A percentile compares a stretch with the other conserved stretches of the same genome.
phyloP scores from a whole-genome alignment of 179 eudicot species.

The Gypsophila paniculata region DNA sequence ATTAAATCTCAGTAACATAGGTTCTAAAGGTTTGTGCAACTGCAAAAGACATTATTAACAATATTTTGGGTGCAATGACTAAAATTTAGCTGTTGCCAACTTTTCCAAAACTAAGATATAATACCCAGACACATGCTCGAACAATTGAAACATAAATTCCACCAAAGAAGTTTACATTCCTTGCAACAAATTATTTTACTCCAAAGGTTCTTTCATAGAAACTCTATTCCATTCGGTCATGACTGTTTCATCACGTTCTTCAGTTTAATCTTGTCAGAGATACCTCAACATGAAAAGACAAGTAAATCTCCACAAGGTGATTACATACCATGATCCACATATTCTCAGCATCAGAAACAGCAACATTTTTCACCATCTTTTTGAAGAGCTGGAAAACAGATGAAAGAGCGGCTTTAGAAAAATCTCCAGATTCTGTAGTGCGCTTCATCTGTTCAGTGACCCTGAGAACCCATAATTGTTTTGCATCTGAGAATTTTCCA shows the following conservation, averaged over 20 bases:
- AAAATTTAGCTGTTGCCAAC: background rate
- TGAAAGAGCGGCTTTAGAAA: constrained; percentile 41
- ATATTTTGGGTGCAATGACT: too few species aligned
- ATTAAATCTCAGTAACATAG: too few species aligned
- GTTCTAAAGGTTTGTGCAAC: background rate
- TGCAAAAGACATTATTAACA: background rate
- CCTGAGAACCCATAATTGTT: constrained; percentile 55
- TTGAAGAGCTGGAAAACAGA: constrained; percentile 42
- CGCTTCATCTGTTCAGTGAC: constrained; percentile 59
- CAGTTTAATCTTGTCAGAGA: background rate
- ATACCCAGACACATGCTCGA: background rate
- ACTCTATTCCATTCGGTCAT: background rate
- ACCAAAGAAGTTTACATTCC: background rate
- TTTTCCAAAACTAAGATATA: background rate
- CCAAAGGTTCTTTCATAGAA: background rate
- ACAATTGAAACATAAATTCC: background rate
- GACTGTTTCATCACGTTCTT: background rate
- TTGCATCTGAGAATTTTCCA: constrained; percentile 53
- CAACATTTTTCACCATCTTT: constrained; percentile 38
- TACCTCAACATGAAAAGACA: background rate
- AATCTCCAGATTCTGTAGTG: constrained; percentile 25
- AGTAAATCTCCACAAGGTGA: background rate
- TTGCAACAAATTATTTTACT: background rate
- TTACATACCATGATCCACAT: constrained; percentile 78
- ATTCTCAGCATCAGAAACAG: constrained; percentile 50